phyloP scores from a whole-genome alignment of 441 rosid genomes.

The Kokia cookei region DNA sequence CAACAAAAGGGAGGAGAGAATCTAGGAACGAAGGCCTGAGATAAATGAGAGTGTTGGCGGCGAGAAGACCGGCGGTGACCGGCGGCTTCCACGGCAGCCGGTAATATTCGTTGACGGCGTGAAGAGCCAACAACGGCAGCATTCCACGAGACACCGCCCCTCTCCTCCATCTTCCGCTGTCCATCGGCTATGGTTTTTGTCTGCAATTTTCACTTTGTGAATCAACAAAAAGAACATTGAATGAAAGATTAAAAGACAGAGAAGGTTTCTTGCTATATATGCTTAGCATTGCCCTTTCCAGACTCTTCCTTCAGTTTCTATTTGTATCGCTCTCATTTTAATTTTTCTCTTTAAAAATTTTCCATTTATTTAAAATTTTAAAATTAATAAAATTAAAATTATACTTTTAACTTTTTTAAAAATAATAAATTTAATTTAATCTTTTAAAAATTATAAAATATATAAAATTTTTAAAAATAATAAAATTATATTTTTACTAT shows the following conservation, averaged over 20 bases:
- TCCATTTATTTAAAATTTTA: too few relatives aligned
- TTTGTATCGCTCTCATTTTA: background rate
- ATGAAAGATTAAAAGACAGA: background rate
- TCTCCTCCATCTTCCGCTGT: slow-evolving; percentile 27
- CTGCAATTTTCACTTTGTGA: background rate
- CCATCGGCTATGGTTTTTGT: slow-evolving; percentile 3
- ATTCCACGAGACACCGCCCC: slow-evolving; percentile 48
- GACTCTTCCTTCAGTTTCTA: background rate
- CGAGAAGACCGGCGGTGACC: slow-evolving; percentile 74
- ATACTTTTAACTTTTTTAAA: too few relatives aligned
- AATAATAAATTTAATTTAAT: too few relatives aligned
- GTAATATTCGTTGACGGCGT: slow-evolving; percentile 62
- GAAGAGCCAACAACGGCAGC: slow-evolving; percentile 70
- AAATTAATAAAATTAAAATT: too few relatives aligned
- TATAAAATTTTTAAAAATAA: too few relatives aligned
- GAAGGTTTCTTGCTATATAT: background rate
- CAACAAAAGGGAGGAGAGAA: slow-evolving; percentile 53
- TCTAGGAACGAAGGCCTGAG: slow-evolving; percentile 61
- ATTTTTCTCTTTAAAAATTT: too few relatives aligned
- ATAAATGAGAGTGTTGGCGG: slow-evolving; percentile 65
- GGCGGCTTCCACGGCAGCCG: slow-evolving; percentile 91
- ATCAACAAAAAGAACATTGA: background rate
- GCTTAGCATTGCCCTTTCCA: background rate
- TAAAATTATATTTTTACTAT: too few relatives aligned
- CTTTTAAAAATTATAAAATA: too few relatives aligned